These are phyloP conservation scores for Quercus tomentella DNA, from an alignment of 331 rosid genomes.

Conservation along the genomic window DNA sequence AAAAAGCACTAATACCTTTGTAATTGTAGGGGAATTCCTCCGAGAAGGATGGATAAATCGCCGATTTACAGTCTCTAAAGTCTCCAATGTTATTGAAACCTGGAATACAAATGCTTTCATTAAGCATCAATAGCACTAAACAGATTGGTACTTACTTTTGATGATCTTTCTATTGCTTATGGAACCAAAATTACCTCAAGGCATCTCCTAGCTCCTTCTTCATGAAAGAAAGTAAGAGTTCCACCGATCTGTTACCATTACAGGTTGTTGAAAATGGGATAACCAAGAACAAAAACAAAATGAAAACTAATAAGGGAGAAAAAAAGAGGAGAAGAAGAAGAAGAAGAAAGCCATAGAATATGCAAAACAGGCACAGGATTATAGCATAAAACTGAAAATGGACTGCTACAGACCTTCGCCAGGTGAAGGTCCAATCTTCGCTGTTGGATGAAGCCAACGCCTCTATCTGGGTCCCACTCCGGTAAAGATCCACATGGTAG, in stretches of 20 bases:
- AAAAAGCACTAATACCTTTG: constrained; percentile 49
- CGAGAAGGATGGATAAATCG: constrained; percentile 86
- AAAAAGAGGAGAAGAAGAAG: not conserved
- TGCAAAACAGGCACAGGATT: constrained; percentile 8
- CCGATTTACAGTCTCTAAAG: constrained; percentile 80
- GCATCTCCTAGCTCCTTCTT: constrained; percentile 85
- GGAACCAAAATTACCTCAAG: constrained; percentile 72
- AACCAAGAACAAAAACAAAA: not conserved
- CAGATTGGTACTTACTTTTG: not conserved
- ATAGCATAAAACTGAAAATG: not conserved
- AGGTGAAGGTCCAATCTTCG: not conserved
- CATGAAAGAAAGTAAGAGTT: constrained; percentile 88
- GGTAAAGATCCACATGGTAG: not conserved
- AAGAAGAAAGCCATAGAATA: not conserved
- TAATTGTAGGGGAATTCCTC: constrained; percentile 89
- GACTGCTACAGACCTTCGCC: not conserved
- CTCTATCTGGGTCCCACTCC: not conserved
- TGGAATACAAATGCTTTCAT: constrained; percentile 26
- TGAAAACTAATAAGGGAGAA: not conserved
- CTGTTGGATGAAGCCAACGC: not conserved
- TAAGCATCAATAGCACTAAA: constrained; percentile 19
- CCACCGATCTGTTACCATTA: constrained; percentile 77
- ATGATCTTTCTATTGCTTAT: constrained; percentile 11
- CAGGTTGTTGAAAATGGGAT: constrained; percentile 1
- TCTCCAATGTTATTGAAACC: constrained; percentile 83